A percentile compares a stretch with the other conserved stretches of the same genome.
These are phyloP conservation scores for Eimeria brunetti DNA, from an alignment of 169 alveolate genomes.

Conservation along the genomic window DNA sequence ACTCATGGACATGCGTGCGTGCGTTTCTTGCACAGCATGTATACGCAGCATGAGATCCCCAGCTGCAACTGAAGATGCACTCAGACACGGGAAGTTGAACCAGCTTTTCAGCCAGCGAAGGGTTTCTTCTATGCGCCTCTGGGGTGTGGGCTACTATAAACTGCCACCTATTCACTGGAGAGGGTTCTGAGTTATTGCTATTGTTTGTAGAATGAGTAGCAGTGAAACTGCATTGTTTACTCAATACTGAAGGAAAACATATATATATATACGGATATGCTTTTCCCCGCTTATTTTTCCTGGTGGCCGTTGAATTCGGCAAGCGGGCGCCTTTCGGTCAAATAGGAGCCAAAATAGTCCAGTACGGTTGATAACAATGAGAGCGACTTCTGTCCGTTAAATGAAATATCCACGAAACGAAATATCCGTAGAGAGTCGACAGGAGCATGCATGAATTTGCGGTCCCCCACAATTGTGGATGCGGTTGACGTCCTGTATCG, in stretches of 20 bases:
- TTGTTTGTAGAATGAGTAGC: background rate
- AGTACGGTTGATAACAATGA: background rate
- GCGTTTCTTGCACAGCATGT: no score
- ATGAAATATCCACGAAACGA: no score
- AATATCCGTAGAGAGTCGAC: no score
- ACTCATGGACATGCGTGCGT: no score
- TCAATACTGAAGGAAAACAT: background rate
- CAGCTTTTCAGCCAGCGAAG: background rate
- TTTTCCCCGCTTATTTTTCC: background rate
- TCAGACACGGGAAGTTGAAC: background rate
- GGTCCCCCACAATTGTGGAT: background rate
- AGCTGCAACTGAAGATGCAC: background rate
- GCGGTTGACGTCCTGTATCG: no score
- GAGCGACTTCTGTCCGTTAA: background rate
- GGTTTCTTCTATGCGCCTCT: no score
- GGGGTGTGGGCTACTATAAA: background rate
- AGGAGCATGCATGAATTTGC: background rate
- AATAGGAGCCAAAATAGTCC: background rate
- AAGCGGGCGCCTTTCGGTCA: background rate
- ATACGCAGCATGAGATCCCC: background rate
- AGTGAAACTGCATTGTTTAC: background rate
- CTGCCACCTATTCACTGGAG: background rate
- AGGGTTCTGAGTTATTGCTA: background rate
- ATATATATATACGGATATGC: background rate
- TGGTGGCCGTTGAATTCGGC: background rate